Conservation (phyloP, 805 yeast species). For the Ogataea neopini region DNA sequence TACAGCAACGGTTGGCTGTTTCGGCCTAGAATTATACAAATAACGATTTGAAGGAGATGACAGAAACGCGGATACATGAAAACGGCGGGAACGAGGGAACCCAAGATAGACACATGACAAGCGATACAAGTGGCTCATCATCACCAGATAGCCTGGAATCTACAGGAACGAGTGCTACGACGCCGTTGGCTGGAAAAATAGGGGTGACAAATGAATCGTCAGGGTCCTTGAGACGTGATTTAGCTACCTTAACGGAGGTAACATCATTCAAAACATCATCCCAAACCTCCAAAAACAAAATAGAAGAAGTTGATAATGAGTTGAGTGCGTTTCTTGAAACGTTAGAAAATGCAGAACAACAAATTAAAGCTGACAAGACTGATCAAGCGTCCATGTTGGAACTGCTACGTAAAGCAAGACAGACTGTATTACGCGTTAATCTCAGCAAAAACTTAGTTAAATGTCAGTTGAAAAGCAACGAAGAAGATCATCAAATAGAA, state of each 20-base stretch:
- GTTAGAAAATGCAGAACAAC: constrained; percentile 9
- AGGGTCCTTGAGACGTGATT: neutral
- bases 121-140: constrained; percentile 1
- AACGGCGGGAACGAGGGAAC: constrained; percentile 1
- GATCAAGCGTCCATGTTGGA: constrained; percentile 4
- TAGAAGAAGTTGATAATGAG: constrained; percentile 25
- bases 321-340: constrained; percentile 12
- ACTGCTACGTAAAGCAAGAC: constrained; percentile 18
- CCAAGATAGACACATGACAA: neutral
- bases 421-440: constrained; percentile 33
- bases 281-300: constrained; percentile 12
- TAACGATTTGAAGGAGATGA: neutral
- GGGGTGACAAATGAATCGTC: neutral
- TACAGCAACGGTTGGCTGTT: neutral
- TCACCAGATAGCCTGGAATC: constrained; percentile 1
- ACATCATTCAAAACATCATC: constrained; percentile 6
- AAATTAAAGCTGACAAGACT: constrained; percentile 3
- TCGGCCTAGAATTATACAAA: neutral
- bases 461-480: constrained; percentile 28
- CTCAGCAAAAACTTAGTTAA: constrained; percentile 34
- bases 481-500: constrained; percentile 35
- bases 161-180: constrained; percentile 12
- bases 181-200: constrained; percentile 10
- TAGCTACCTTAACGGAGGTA: constrained; percentile 2
- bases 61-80: constrained; percentile 3